Base-by-base conservation (phyloP, 371 early-diverging fungal genomes). In the Mortierella sp. region DNA sequence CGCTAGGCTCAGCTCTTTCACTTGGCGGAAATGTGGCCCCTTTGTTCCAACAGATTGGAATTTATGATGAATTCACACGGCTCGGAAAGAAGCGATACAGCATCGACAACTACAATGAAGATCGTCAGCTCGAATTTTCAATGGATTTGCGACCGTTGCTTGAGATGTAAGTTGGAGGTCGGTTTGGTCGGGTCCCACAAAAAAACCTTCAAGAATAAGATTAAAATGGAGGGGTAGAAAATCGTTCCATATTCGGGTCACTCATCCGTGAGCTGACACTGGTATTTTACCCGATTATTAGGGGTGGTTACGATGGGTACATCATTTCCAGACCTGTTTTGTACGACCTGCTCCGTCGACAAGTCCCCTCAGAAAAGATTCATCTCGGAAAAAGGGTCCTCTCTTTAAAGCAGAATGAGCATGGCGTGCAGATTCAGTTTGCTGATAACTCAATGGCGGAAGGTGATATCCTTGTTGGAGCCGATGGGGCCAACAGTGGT, bases 41-140 rank as follows among this genome's bases (percentile, higher is more conserved):
- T 14, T 19, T 68, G 43, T 68, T 68, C 42, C 23, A 47, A 12
- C 69, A 68, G 41, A 61, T 61, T n/a, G 69, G 69, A 0, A 57
- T 68, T 19, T 68, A 57, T 34, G 69, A 68, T 8, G 62, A 68
- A 30, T 58, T 57, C 41, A 19, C 58, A 18, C 8, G n/a, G 14
- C 28, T 51, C 10, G 39, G 52, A 2, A 64, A 57, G 49, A 14
- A 24, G 26, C 38, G 43, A 10, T 2, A 30, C 24, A 49, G 43
- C 19, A 53, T 64, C 34, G 53, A 52, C 8, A 42, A 39, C 21
- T 64, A 50, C 38, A 53, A 57, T 41, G 65, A 64, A 24, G 16
- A 52, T 14, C 58, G 65, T 0, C 30, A 64, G 26, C 10, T 42
- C 2, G 42, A 21, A 6, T 64, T 64, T 23, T 42, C 26, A 3